Percentiles rank a stretch among this genome's conserved stretches.
phyloP scores from a whole-genome alignment of 331 rosid genomes.

The Malus hybrid region DNA sequence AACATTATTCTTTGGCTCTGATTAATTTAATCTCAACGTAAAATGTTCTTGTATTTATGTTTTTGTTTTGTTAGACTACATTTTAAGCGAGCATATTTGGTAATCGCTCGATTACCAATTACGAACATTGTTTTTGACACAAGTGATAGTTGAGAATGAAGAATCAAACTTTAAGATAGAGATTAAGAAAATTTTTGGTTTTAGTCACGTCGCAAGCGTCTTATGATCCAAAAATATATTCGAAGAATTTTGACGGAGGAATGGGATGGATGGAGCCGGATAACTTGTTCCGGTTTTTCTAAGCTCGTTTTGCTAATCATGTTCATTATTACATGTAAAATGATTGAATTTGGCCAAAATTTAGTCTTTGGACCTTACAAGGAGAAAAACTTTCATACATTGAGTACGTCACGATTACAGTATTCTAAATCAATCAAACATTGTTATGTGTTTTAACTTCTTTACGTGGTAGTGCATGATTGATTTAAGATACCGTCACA shows the following conservation, averaged over 20 bases:
- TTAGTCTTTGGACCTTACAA: background rate
- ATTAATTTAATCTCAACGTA: no score
- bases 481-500: fast-evolving
- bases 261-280: conserved; percentile 50
- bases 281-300: conserved; percentile 56
- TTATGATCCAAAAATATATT: conserved; percentile 46
- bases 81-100: no score
- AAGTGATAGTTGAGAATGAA: no score
- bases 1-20: no score
- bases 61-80: no score
- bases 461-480: no score
- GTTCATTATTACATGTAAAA: background rate
- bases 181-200: conserved; percentile 28
- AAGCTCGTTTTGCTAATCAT: conserved; percentile 56
- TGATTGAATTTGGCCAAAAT: background rate
- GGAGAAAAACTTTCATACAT: background rate
- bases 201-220: conserved; percentile 17
- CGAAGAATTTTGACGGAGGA: conserved; percentile 60
- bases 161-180: conserved; percentile 1
- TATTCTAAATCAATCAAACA: background rate
- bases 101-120: no score
- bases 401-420: background rate
- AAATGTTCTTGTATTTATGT: no score
- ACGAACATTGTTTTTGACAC: no score
- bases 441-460: no score